phyloP scores from a whole-genome alignment of 192 early-diverging fungal genomes.

The Oehlia diaphana region DNA sequence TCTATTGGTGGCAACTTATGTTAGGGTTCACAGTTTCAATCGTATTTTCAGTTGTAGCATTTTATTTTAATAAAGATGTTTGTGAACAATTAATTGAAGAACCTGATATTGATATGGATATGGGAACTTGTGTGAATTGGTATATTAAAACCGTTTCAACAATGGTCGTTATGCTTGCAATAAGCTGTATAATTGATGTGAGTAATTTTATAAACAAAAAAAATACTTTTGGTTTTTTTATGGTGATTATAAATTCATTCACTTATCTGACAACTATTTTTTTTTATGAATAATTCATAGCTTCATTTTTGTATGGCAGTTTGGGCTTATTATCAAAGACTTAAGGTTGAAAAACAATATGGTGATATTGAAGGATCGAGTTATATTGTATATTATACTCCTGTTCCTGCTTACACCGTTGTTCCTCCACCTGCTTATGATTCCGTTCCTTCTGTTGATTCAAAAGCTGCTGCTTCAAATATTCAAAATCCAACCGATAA shows the following conservation, averaged over 20 bases:
- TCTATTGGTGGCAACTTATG: constrained; percentile 33
- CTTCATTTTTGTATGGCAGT: constrained; percentile 31
- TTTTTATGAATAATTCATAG: constrained; percentile 3
- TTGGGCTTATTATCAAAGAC: constrained; percentile 31
- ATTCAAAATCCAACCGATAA: not conserved
- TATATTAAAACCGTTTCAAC: constrained; percentile 11
- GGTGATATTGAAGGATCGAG: not conserved
- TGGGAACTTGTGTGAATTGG: constrained; percentile 15
- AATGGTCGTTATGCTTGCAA: constrained; percentile 21
- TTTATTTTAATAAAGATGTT: constrained; percentile 29
- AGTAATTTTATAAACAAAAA: not conserved
- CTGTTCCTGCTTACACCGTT: constrained; percentile 23
- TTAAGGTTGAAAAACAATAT: constrained; percentile 19
- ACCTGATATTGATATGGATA: constrained; percentile 20
- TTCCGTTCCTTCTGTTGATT: constrained; percentile 3
- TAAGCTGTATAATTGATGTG: constrained; percentile 28
- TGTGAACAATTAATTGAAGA: constrained; percentile 28
- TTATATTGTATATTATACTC: constrained; percentile 23
- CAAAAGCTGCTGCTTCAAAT: not conserved
- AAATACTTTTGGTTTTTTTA: not conserved
- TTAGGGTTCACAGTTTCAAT: constrained; percentile 27
- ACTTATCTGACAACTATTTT: not conserved
- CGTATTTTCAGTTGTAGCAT: constrained; percentile 26
- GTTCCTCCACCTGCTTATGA: constrained; percentile 17
- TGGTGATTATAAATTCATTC: not conserved